These are phyloP conservation scores for Capronia americana DNA, from an alignment of 2,329 filamentous ascomycete genomes.

Conservation along the genomic window DNA sequence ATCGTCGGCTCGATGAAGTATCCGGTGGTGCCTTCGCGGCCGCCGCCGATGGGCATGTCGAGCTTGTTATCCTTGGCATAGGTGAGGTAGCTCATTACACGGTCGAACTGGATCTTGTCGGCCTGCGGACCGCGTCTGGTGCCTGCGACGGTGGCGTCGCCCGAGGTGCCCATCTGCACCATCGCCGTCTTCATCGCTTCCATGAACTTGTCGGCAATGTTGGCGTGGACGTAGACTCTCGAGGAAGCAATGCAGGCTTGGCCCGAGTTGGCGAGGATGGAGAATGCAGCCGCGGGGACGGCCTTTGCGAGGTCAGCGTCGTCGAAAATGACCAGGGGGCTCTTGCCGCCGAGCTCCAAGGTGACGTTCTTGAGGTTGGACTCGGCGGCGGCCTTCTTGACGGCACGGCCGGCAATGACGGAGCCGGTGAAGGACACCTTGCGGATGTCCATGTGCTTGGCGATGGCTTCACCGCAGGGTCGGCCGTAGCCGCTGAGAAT, in stretches of 20 bases:
- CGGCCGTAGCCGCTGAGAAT: constrained; percentile 64
- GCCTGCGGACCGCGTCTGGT: constrained; percentile 67
- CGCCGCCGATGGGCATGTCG: constrained; percentile 59
- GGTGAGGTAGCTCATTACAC: constrained; percentile 62
- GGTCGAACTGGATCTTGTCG: constrained; percentile 70
- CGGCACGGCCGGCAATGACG: constrained; percentile 42
- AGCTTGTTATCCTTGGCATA: constrained; percentile 62
- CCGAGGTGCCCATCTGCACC: constrained; percentile 39
- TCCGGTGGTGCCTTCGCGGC: constrained; percentile 53
- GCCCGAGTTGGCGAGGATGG: constrained; percentile 66
- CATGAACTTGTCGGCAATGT: constrained; percentile 59
- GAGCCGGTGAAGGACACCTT: constrained; percentile 48
- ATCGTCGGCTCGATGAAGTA: constrained; percentile 67
- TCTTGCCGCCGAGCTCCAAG: constrained; percentile 49
- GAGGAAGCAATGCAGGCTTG: constrained; percentile 63
- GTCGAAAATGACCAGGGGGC: constrained; percentile 46
- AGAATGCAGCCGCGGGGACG: constrained; percentile 55
- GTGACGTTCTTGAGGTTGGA: constrained; percentile 48
- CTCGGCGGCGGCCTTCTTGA: constrained; percentile 43
- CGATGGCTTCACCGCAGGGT: constrained; percentile 64
- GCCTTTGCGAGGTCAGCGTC: constrained; percentile 47
- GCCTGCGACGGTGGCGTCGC: constrained; percentile 49
- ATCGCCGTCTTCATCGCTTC: constrained; percentile 56
- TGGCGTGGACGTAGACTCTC: constrained; percentile 64
- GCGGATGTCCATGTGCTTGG: constrained; percentile 46